A percentile compares a stretch with the other conserved stretches of the same genome.
Evolutionary conservation across 805 yeast genomes (phyloP).

Genomic region (Lachancea fermentati): DNA sequence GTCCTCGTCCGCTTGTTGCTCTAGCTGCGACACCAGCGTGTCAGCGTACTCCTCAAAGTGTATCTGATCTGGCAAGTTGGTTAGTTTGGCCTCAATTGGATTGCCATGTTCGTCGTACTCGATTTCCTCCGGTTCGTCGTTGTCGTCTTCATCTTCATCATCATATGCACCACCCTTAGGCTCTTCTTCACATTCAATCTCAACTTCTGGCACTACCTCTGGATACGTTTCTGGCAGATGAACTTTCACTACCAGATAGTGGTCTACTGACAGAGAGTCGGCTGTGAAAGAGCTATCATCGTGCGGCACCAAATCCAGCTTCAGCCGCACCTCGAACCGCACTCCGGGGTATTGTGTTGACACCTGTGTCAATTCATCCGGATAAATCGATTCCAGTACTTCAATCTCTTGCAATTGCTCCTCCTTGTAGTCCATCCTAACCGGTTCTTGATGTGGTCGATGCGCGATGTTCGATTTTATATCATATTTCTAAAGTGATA

Average conservation of each 20-base stretch:
- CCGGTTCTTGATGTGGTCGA: not conserved
- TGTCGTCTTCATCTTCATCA: slow-evolving; percentile 34
- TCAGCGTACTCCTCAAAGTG: slow-evolving; percentile 46
- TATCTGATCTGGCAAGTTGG: slow-evolving; percentile 53
- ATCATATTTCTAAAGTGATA: no score
- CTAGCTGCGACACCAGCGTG: slow-evolving; percentile 31
- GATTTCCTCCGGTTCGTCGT: slow-evolving; percentile 33
- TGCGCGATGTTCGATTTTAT: no score
- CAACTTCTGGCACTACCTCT: slow-evolving; percentile 62
- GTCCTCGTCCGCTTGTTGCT: slow-evolving; percentile 41
- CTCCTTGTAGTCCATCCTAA: slow-evolving; percentile 63
- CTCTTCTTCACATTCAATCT: slow-evolving; percentile 33
- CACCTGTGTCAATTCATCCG: slow-evolving; percentile 62
- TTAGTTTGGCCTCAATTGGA: slow-evolving; percentile 40
- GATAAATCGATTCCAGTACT: slow-evolving; percentile 85
- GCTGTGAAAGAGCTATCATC: slow-evolving; percentile 12
- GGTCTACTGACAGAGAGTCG: slow-evolving; percentile 47
- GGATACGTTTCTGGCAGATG: slow-evolving; percentile 78
- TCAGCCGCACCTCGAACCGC: slow-evolving; percentile 38
- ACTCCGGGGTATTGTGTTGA: slow-evolving; percentile 44
- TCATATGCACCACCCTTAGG: slow-evolving; percentile 32
- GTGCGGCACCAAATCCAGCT: slow-evolving; percentile 49
- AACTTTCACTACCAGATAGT: slow-evolving; percentile 53
- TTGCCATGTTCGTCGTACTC: slow-evolving; percentile 44
- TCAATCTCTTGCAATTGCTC: slow-evolving; percentile 90